phyloP scores from a whole-genome alignment of 306 rosid genomes.

The Begonia fuchsioides region DNA sequence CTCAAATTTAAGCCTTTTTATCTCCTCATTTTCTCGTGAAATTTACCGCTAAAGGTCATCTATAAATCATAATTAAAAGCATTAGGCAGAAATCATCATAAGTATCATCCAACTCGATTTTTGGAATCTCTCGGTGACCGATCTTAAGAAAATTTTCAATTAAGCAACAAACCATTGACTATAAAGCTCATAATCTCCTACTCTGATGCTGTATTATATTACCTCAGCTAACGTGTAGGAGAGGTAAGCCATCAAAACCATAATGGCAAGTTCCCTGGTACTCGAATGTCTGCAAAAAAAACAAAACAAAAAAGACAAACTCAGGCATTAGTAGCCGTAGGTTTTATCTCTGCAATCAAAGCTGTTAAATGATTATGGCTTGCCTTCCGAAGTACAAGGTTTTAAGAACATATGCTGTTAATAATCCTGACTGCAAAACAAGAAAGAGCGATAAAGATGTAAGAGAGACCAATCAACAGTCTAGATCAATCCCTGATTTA shows the following conservation, averaged over 20 bases:
- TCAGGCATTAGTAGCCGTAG: slow-evolving; percentile 1
- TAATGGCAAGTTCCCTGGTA: slow-evolving; percentile 64
- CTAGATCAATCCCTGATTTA: too few species aligned
- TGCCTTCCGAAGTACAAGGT: slow-evolving; percentile 58
- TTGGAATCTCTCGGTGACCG: too few species aligned
- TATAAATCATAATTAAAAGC: too few species aligned
- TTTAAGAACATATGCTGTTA: slow-evolving; percentile 61
- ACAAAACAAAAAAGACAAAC: slow-evolving; percentile 5
- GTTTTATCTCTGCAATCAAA: background rate
- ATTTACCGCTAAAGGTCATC: too few species aligned
- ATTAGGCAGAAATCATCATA: too few species aligned
- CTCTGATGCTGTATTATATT: slow-evolving; percentile 2
- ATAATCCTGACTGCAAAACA: slow-evolving; percentile 53
- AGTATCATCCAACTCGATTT: too few species aligned
- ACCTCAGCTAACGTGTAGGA: slow-evolving; percentile 96
- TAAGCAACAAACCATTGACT: too few species aligned
- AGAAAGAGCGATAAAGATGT: background rate
- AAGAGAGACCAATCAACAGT: background rate
- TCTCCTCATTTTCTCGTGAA: too few species aligned
- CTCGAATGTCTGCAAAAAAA: slow-evolving; percentile 57
- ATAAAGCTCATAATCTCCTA: too few species aligned
- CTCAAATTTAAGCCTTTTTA: too few species aligned
- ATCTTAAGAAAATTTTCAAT: too few species aligned
- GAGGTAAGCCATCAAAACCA: slow-evolving; percentile 82
- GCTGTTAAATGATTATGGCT: slow-evolving; percentile 1